Evolutionary conservation across 176 grass and related monocot species (phyloP).

Genomic region (Avena insularis): DNA sequence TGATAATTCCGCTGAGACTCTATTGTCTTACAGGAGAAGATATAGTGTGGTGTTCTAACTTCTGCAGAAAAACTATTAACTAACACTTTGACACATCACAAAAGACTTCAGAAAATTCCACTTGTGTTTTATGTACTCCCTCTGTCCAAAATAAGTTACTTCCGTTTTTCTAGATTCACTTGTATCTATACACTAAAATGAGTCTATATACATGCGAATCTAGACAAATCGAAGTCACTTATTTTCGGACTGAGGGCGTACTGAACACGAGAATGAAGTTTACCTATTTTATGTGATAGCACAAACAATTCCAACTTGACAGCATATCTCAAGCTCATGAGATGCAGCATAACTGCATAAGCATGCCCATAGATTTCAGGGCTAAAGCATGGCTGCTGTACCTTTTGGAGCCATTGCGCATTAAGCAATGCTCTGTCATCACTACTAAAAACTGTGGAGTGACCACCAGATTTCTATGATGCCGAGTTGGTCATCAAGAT

Average conservation of each 20-base stretch:
- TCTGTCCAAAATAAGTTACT: too few relatives aligned
- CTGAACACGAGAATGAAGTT: neutral
- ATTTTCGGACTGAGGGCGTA: neutral
- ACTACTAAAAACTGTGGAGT: neutral
- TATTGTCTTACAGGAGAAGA: neutral
- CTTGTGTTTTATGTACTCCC: neutral
- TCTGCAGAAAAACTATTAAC: neutral
- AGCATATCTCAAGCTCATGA: neutral
- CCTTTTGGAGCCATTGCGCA: neutral
- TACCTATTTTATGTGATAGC: neutral
- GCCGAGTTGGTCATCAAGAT: neutral
- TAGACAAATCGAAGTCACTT: too few relatives aligned
- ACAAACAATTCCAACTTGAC: neutral
- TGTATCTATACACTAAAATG: too few relatives aligned
- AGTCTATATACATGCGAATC: too few relatives aligned
- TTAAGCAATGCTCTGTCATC: neutral
- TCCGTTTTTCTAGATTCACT: too few relatives aligned
- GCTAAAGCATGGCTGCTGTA: neutral
- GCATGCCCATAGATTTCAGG: neutral
- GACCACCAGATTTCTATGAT: neutral
- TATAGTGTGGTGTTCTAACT: neutral
- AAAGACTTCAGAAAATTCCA: neutral
- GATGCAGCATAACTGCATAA: neutral
- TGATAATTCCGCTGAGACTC: neutral
- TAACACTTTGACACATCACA: neutral